phyloP scores from a whole-genome alignment of 2,329 filamentous ascomycete genomes.

The Stenocarpella maydis region DNA sequence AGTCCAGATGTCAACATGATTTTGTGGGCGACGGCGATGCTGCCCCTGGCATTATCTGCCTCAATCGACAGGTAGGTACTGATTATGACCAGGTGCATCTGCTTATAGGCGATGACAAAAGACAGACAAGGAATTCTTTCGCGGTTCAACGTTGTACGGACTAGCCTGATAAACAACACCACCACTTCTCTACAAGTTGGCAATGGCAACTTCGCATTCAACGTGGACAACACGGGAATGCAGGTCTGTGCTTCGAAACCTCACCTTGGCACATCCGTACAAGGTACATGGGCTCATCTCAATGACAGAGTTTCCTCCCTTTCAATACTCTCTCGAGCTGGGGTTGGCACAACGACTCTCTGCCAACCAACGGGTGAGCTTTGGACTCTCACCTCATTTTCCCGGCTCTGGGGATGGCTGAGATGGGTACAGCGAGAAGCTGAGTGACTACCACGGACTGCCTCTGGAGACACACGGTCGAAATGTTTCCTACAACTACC shows the following conservation, averaged over 20 bases:
- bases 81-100: not conserved
- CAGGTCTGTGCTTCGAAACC: conserved; percentile 33
- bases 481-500: conserved; percentile 49
- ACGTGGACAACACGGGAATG: conserved; percentile 54
- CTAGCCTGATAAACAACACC: conserved; percentile 20
- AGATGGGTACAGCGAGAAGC: conserved; percentile 38
- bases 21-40: not conserved
- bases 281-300: not conserved
- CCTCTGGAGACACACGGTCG: conserved; percentile 46
- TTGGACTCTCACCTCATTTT: not conserved
- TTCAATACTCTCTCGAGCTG: conserved; percentile 46
- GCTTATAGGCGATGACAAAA: not conserved
- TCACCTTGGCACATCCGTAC: too few relatives aligned
- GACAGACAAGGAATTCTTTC: not conserved
- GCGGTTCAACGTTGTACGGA: conserved; percentile 3
- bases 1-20: not conserved
- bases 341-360: conserved; percentile 48
- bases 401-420: not conserved
- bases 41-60: conserved; percentile 5
- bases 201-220: conserved; percentile 58
- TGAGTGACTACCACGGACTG: conserved; percentile 46
- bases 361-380: conserved; percentile 48
- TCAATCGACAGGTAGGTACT: not conserved
- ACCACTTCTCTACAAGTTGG: conserved; percentile 51
- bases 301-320: conserved; percentile 41